Evolutionary conservation across 495 filamentous ascomycete species (phyloP).

Genomic region (Parmelia sp.): DNA sequence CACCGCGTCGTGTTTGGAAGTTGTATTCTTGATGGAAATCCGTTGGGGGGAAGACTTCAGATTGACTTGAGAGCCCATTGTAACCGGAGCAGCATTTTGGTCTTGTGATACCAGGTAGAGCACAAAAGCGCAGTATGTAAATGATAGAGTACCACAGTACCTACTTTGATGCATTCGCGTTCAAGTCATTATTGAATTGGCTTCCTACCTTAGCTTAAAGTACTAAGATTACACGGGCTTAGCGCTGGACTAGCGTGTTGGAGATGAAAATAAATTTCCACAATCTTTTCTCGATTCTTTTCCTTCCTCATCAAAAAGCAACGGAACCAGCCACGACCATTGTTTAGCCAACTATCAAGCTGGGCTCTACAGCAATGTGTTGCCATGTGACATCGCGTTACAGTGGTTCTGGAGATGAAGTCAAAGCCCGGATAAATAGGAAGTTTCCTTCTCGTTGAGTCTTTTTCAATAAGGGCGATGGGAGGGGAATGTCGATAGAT

Average conservation of each 20-base stretch:
- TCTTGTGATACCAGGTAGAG: neutral
- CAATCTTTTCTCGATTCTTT: constrained; percentile 33
- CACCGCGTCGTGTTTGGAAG: neutral
- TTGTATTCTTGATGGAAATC: neutral
- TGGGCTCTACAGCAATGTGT: constrained; percentile 50
- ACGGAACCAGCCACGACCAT: constrained; percentile 62
- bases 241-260: constrained; percentile 1
- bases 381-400: constrained; percentile 49
- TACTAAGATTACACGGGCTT: too few relatives aligned
- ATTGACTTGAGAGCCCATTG: neutral
- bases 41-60: neutral
- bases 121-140: neutral
- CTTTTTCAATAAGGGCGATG: constrained; percentile 62
- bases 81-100: neutral
- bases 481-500: constrained; percentile 60
- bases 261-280: constrained; percentile 15
- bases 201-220: too few relatives aligned
- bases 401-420: constrained; percentile 53
- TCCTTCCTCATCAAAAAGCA: constrained; percentile 48
- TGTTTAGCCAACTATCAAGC: constrained; percentile 47
- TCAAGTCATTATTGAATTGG: too few relatives aligned
- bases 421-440: constrained; percentile 51
- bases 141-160: neutral
- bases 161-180: too few relatives aligned
- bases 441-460: constrained; percentile 57